Evolutionary conservation across 768 basidiomycete genomes (phyloP).

Genomic region (Leucosporidium yakuticum): DNA sequence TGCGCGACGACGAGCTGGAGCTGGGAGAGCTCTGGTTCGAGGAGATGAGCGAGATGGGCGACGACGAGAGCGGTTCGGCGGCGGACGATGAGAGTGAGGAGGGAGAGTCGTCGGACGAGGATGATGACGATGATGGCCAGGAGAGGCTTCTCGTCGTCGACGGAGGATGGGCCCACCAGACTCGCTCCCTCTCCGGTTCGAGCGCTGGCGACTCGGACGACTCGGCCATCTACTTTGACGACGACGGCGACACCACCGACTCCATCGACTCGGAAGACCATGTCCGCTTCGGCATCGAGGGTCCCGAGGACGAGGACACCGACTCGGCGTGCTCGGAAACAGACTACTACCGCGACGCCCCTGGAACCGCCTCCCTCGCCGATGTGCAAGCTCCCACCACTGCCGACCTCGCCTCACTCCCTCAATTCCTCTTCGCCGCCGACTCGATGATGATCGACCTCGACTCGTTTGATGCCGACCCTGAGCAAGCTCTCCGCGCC

Average conservation of each 20-base stretch:
- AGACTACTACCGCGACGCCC: slow-evolving; percentile 32
- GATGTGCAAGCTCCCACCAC: slow-evolving; percentile 29
- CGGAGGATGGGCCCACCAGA: background rate
- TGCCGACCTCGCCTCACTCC: slow-evolving; percentile 28
- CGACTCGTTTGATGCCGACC: slow-evolving; percentile 20
- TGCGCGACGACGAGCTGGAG: slow-evolving; percentile 21
- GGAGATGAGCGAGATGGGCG: slow-evolving; percentile 14
- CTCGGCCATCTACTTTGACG: slow-evolving; percentile 19
- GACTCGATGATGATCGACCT: slow-evolving; percentile 16
- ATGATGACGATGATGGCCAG: slow-evolving; percentile 16
- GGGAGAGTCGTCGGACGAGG: slow-evolving; percentile 11
- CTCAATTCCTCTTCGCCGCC: background rate
- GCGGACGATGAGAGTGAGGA: slow-evolving; percentile 9
- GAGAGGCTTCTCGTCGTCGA: slow-evolving; percentile 19
- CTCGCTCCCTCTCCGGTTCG: background rate
- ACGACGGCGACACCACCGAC: slow-evolving; percentile 31
- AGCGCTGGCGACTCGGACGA: slow-evolving; percentile 5
- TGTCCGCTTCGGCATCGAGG: slow-evolving; percentile 34
- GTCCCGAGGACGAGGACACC: slow-evolving; percentile 25
- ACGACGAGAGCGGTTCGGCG: background rate
- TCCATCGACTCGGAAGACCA: slow-evolving; percentile 31
- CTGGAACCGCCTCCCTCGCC: slow-evolving; percentile 27
- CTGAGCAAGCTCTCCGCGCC: slow-evolving; percentile 14
- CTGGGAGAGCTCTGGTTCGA: slow-evolving; percentile 31
- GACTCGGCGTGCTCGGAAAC: slow-evolving; percentile 32